These are phyloP conservation scores for Endotrypanum monterogeii DNA, from an alignment of 208 protist species.

Conservation along the genomic window DNA sequence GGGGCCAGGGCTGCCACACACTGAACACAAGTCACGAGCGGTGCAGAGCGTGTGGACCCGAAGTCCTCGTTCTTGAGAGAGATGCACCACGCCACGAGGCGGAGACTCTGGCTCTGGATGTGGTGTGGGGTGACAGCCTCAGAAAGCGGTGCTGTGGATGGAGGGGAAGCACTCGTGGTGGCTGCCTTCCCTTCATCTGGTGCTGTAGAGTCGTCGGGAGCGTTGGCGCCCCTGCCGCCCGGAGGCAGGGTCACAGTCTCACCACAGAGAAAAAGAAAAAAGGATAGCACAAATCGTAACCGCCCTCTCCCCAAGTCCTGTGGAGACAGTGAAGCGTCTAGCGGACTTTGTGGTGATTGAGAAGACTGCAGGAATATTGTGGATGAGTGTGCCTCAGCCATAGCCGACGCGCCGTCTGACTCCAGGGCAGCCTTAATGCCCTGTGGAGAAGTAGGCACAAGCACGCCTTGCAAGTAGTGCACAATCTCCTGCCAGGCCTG, in stretches of 20 bases:
- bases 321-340: conserved; percentile 7
- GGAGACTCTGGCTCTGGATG: conserved; percentile 25
- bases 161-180: background rate
- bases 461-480: conserved; percentile 21
- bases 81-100: conserved; percentile 32
- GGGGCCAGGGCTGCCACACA: conserved; percentile 33
- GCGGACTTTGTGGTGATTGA: background rate
- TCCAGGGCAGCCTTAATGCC: background rate
- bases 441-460: conserved; percentile 1
- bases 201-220: background rate
- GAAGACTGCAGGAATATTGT: background rate
- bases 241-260: conserved; percentile 9
- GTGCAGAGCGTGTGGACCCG: conserved; percentile 17
- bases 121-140: background rate
- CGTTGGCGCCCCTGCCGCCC: background rate
- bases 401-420: background rate
- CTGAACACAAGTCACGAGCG: conserved; percentile 29
- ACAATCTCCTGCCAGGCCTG: conserved; percentile 36
- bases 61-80: conserved; percentile 16
- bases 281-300: conserved; percentile 27
- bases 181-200: background rate
- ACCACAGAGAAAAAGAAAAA: conserved; percentile 28
- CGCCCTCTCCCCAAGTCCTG: conserved; percentile 16
- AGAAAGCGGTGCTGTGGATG: background rate
- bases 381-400: background rate